Conservation (phyloP, 768 basidiomycete genomes). For the Pholiota microspora region DNA sequence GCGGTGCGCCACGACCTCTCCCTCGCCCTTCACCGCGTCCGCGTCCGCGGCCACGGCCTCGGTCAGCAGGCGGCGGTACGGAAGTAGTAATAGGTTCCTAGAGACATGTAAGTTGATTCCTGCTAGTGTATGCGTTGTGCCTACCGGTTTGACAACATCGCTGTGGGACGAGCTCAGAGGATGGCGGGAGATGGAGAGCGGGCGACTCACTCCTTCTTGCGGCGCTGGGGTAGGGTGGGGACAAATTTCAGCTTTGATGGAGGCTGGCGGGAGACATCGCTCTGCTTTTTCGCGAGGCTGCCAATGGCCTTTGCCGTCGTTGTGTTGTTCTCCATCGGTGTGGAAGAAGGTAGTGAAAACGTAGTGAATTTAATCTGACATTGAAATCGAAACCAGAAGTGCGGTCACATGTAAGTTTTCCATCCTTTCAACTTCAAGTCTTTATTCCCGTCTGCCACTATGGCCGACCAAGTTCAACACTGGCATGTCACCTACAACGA, state of each 20-base stretch:
- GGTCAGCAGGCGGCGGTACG: conserved; percentile 28
- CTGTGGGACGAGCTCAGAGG: conserved; percentile 29
- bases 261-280: conserved; percentile 72
- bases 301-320: conserved; percentile 57
- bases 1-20: conserved; percentile 48
- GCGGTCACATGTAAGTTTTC: conserved; percentile 14
- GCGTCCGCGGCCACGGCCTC: conserved; percentile 45
- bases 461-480: conserved; percentile 53
- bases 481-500: conserved; percentile 85
- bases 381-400: no score
- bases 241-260: conserved; percentile 79
- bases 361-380: no score
- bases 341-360: conserved; percentile 8
- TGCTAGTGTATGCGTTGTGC: conserved; percentile 15
- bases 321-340: not conserved
- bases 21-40: conserved; percentile 51
- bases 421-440: no score
- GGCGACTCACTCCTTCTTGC: conserved; percentile 68
- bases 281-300: conserved; percentile 70
- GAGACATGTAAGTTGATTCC: not conserved
- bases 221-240: conserved; percentile 69
- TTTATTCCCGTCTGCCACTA: conserved; percentile 19
- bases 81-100: conserved; percentile 47
- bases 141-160: conserved; percentile 65
- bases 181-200: conserved; percentile 1